Base-by-base conservation (phyloP, 164 flowering plant species). In the Umbilicus rupestris region DNA sequence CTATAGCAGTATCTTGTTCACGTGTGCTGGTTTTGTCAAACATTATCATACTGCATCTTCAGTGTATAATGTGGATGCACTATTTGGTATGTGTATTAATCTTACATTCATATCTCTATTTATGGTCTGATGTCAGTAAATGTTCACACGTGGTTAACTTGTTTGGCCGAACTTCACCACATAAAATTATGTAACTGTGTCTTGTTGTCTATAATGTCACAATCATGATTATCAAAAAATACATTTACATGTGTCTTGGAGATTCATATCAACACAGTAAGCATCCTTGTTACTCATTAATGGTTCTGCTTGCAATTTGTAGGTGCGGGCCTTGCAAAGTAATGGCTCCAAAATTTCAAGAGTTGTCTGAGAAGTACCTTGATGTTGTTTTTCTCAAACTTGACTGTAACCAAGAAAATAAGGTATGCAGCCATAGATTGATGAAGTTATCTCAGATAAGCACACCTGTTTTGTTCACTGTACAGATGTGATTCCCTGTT, bases 241-340 rank as follows among this genome's bases (percentile, higher is more conserved):
- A 19, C n/a, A 2, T 5, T 16, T n/a, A 49, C 28, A 5, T 49
- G 55, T 2, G n/a, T 19, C 24, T 5, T 49, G 55, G 28, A 49
- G 14, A 52, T 24, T 30, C 29, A 26, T 52, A 52, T 52, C 29
- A 24, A 52, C 29, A 24, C 24, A 41, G 6, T 7, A 41, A 41
- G 44, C 44, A 9, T 52, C 12, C 29, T 9, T 19, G 52, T 28
- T 35, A 35, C 39, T 16, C 39, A 30, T 35, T 30, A 11, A 62
- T 35, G 41, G 24, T 10, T 10, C 35, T 62, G 39, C 39, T 35
- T 31, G 39, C 42, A n/a, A 30, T 35, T 12, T 22, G 41, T 35
- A 93, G 98, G 98, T 93, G 98, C 75, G 98, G 98, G 59, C 98
- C 98, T 42, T 93, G 98, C 77, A 93, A 90, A 74, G 79, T 88